A percentile compares a stretch with the other conserved stretches of the same genome.
phyloP scores from a whole-genome alignment of 2,329 filamentous ascomycete species.

The Fusarium verrucosum region DNA sequence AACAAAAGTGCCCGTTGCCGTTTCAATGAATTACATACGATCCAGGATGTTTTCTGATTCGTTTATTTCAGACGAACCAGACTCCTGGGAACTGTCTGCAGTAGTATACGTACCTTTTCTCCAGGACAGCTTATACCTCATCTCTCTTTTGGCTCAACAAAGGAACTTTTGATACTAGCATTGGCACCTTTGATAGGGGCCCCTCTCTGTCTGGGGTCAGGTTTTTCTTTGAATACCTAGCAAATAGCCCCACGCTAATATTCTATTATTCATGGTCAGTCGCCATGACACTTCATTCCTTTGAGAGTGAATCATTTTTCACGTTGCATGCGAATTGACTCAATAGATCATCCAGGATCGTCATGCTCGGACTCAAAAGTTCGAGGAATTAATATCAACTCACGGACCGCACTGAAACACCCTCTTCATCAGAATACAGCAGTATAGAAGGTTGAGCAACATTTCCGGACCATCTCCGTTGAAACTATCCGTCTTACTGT shows the following conservation, averaged over 20 bases:
- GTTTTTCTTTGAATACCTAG: slow-evolving; percentile 13
- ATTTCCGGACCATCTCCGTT: slow-evolving; percentile 33
- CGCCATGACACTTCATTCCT: not conserved
- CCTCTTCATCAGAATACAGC: not conserved
- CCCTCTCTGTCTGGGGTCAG: slow-evolving; percentile 33
- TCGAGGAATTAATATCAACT: not conserved
- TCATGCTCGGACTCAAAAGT: not conserved
- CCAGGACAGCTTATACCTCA: slow-evolving; percentile 21
- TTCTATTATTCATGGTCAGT: slow-evolving; percentile 20
- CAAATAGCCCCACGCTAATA: slow-evolving; percentile 15
- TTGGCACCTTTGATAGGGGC: slow-evolving; percentile 45
- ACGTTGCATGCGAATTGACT: slow-evolving; percentile 2
- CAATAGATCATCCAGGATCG: not conserved
- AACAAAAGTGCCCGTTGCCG: slow-evolving; percentile 24
- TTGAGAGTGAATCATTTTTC: not conserved
- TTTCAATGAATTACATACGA: slow-evolving; percentile 1
- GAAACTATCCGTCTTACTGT: slow-evolving; percentile 32
- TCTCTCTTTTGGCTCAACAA: slow-evolving; percentile 1
- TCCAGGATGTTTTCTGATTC: slow-evolving; percentile 17
- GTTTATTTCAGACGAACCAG: slow-evolving; percentile 23
- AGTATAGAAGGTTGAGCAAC: slow-evolving; percentile 3
- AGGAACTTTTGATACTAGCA: slow-evolving; percentile 44
- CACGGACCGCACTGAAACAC: not conserved
- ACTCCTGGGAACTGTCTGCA: slow-evolving; percentile 18
- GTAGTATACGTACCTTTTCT: slow-evolving; percentile 18